These are phyloP conservation scores for Blastocystis sp. DNA, from an alignment of 352 stramenopile genomes.

Conservation along the genomic window DNA sequence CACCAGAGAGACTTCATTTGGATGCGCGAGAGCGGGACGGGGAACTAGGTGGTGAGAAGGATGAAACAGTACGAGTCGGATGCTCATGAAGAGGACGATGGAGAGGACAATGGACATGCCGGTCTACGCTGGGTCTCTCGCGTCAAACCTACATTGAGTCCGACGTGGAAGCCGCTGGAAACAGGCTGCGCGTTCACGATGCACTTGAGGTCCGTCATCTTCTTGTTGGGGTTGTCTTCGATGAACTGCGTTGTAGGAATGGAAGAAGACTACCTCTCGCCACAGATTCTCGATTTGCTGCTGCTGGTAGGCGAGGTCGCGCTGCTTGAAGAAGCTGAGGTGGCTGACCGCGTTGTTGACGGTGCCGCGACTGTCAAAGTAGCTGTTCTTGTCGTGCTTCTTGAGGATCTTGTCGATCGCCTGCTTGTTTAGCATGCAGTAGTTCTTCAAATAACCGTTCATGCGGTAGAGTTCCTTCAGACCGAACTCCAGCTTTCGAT, in stretches of 20 bases:
- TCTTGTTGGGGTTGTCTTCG: background rate
- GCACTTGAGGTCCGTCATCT: slow-evolving; percentile 21
- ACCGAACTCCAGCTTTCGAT: slow-evolving; percentile 41
- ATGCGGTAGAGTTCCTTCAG: slow-evolving; percentile 53
- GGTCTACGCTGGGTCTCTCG: background rate
- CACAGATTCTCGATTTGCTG: slow-evolving; percentile 10
- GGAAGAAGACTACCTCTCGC: background rate
- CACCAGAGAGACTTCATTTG: slow-evolving; percentile 21
- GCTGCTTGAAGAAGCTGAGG: slow-evolving; percentile 37
- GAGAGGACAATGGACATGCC: background rate
- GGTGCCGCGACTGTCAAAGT: slow-evolving; percentile 28
- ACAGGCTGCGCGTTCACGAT: background rate
- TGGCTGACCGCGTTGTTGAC: slow-evolving; percentile 40
- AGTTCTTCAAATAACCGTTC: slow-evolving; percentile 51
- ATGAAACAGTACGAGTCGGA: background rate
- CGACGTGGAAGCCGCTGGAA: background rate
- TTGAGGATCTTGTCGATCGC: slow-evolving; percentile 56
- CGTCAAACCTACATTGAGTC: background rate
- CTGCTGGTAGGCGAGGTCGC: background rate
- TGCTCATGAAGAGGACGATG: background rate
- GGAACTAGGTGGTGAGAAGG: background rate
- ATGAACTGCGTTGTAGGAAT: background rate
- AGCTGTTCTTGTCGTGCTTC: slow-evolving; percentile 56
- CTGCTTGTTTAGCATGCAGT: slow-evolving; percentile 54
- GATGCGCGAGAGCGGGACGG: background rate